These are phyloP conservation scores for Starmerella stigmatis DNA, from an alignment of 805 yeast species.

Conservation along the genomic window DNA sequence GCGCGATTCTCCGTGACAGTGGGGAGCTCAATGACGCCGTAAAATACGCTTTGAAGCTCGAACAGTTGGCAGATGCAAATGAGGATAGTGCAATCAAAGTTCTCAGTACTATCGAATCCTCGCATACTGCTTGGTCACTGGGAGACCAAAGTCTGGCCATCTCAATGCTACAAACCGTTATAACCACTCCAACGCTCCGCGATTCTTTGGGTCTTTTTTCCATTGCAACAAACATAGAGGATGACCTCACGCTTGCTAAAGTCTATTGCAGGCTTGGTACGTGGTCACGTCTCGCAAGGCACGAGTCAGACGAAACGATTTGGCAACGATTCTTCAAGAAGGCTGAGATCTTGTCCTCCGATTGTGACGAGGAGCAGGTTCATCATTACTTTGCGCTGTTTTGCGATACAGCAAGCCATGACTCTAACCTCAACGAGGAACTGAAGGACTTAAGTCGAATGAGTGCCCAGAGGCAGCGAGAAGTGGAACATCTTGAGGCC, in stretches of 20 bases:
- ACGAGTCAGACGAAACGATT: conserved; percentile 52
- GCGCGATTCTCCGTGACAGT: conserved; percentile 18
- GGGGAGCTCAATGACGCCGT: conserved; percentile 24
- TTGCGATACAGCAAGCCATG: conserved; percentile 34
- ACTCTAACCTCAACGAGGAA: conserved; percentile 1
- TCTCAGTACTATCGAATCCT: conserved; percentile 36
- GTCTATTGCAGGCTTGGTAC: conserved; percentile 32
- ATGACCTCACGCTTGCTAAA: conserved; percentile 7
- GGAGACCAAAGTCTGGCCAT: conserved; percentile 50
- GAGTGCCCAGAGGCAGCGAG: neutral
- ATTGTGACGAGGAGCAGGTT: conserved; percentile 32
- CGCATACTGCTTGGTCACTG: conserved; percentile 56
- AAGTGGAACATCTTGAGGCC: neutral
- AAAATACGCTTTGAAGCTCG: conserved; percentile 23
- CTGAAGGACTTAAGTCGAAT: neutral
- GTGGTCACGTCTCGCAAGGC: conserved; percentile 65
- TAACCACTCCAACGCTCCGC: neutral
- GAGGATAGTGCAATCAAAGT: neutral
- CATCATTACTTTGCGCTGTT: conserved; percentile 58
- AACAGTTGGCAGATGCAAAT: conserved; percentile 5
- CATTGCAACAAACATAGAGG: neutral
- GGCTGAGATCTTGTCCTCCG: conserved; percentile 26
- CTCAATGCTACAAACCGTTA: conserved; percentile 23
- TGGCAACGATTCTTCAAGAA: conserved; percentile 48
- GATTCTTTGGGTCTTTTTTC: neutral